Conservation (phyloP, 1,284 basidiomycete species). For the Cutaneotrichosporon arboriforme region DNA sequence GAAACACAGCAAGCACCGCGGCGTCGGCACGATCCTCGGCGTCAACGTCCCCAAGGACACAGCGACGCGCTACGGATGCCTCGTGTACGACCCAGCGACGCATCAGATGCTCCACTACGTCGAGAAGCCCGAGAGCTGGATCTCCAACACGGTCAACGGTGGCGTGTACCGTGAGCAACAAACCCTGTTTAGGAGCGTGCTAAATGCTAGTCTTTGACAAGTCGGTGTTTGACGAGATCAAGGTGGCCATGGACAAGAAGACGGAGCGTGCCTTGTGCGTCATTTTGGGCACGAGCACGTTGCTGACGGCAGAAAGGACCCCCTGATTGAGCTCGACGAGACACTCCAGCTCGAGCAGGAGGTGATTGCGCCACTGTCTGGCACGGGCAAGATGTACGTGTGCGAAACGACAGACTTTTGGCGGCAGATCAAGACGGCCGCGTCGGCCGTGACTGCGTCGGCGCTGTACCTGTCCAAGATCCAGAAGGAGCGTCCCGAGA, state of each 20-base stretch:
- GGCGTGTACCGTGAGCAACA: constrained; percentile 48
- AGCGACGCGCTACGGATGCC: constrained; percentile 51
- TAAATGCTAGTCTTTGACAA: constrained; percentile 50
- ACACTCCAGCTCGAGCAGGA: constrained; percentile 53
- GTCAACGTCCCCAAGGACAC: constrained; percentile 49
- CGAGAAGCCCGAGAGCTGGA: constrained; percentile 53
- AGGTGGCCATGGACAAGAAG: constrained; percentile 52
- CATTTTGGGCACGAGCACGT: background rate
- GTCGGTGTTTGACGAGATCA: constrained; percentile 53
- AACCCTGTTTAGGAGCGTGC: background rate
- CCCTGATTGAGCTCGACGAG: constrained; percentile 49
- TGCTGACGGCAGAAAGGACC: constrained; percentile 41
- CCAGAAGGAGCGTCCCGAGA: constrained; percentile 32
- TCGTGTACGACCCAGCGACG: constrained; percentile 50
- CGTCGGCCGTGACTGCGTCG: constrained; percentile 52
- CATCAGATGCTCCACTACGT: constrained; percentile 49
- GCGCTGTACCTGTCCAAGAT: constrained; percentile 48
- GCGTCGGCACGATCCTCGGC: constrained; percentile 52
- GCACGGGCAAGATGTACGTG: constrained; percentile 51
- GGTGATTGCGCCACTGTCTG: constrained; percentile 52
- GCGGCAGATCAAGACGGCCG: constrained; percentile 54
- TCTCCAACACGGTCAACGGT: constrained; percentile 52
- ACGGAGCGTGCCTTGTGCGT: constrained; percentile 47
- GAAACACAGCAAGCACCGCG: constrained; percentile 51
- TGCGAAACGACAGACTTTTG: constrained; percentile 52